A percentile compares a stretch with the other conserved stretches of the same genome.
phyloP scores from a whole-genome alignment of 176 grass and related monocot species.

The Sorghum bicolor region DNA sequence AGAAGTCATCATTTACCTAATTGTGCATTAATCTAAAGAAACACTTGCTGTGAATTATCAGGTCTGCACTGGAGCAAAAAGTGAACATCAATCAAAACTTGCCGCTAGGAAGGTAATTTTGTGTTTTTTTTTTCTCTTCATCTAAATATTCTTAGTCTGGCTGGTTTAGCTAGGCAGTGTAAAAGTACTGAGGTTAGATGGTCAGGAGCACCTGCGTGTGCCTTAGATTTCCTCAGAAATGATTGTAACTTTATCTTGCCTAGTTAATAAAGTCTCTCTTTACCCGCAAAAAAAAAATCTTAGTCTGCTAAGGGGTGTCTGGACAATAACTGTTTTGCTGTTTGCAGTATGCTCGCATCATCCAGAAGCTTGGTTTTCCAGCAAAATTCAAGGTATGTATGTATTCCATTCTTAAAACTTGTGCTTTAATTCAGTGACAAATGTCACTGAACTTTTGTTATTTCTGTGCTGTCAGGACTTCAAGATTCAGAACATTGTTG shows the following conservation, averaged over 20 bases:
- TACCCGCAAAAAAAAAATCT: no score
- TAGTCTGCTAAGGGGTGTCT: neutral
- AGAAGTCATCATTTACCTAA: neutral
- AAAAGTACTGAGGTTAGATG: no score
- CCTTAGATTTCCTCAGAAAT: no score
- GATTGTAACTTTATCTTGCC: no score
- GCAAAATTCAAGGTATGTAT: constrained; percentile 95
- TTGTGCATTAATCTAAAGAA: neutral
- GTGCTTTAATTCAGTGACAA: neutral
- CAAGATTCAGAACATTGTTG: constrained; percentile 93
- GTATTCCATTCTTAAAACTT: neutral
- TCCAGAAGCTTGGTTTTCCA: constrained; percentile 94
- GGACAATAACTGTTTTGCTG: constrained; percentile 15
- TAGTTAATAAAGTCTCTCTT: no score
- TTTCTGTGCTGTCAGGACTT: constrained; percentile 54
- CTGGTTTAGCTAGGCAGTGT: no score
- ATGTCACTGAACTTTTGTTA: neutral
- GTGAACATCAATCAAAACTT: constrained; percentile 86
- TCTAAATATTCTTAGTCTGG: neutral
- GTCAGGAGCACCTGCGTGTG: no score
- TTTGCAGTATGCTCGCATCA: constrained; percentile 95
- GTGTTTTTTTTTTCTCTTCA: neutral
- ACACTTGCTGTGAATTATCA: constrained; percentile 11
- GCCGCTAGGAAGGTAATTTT: constrained; percentile 78
- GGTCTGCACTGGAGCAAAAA: constrained; percentile 95